Percentiles rank a stretch among this genome's conserved stretches.
Conservation (phyloP, 1,139 yeast genomes). For the Zhuliangozyma blackwelliae region DNA sequence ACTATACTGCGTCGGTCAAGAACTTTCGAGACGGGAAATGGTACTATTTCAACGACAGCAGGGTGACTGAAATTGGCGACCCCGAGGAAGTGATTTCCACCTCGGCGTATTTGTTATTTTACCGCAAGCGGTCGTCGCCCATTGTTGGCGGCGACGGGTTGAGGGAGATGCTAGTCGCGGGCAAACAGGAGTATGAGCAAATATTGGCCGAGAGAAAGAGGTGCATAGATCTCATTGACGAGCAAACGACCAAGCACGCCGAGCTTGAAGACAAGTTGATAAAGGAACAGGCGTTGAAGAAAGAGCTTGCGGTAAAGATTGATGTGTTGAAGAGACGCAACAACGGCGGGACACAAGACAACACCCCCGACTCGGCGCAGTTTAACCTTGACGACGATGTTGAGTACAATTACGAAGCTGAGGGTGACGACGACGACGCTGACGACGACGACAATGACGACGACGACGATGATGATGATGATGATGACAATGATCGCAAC, state of each 20-base stretch:
- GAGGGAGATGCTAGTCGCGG: conserved; percentile 21
- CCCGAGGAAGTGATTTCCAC: conserved; percentile 66
- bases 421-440: too few relatives aligned
- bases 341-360: too few relatives aligned
- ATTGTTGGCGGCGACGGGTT: conserved; percentile 37
- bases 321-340: too few relatives aligned
- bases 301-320: conserved; percentile 1
- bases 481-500: conserved; percentile 14
- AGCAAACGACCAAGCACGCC: conserved; percentile 15
- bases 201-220: conserved; percentile 12
- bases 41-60: conserved; percentile 89
- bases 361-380: conserved; percentile 2
- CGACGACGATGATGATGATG: conserved; percentile 14
- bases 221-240: conserved; percentile 11
- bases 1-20: conserved; percentile 86
- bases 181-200: conserved; percentile 16
- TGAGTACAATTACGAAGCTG: conserved; percentile 2
- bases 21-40: conserved; percentile 75
- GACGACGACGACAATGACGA: conserved; percentile 2
- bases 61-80: conserved; percentile 55
- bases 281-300: conserved; percentile 6
- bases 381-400: conserved; percentile 14
- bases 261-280: conserved; percentile 9
- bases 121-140: conserved; percentile 49
- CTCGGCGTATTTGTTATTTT: conserved; percentile 85